These are phyloP conservation scores for Microglena sp. DNA, from an alignment of 139 green algal genomes.

Conservation along the genomic window DNA sequence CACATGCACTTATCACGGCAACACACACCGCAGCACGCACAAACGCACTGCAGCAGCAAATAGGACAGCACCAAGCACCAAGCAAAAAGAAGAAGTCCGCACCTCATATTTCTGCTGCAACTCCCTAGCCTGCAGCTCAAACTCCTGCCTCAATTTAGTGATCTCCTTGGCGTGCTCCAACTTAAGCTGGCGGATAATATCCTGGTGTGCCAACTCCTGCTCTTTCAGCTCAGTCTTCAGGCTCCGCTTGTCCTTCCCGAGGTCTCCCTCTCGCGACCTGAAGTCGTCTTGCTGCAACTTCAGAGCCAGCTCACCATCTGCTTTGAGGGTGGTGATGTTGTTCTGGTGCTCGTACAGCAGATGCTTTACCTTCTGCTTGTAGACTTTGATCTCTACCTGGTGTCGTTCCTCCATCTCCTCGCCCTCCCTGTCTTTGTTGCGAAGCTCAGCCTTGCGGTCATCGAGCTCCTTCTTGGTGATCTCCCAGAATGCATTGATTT, in stretches of 20 bases:
- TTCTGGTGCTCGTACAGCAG: constrained; percentile 89
- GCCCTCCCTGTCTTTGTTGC: constrained; percentile 79
- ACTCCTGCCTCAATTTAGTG: constrained; percentile 78
- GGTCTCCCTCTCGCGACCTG: constrained; percentile 42
- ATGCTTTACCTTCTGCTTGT: constrained; percentile 94
- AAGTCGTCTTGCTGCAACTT: constrained; percentile 68
- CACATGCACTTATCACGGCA: too few species aligned
- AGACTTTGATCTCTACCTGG: constrained; percentile 82
- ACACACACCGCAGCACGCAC: too few species aligned
- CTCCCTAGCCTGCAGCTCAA: constrained; percentile 68
- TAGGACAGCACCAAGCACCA: too few species aligned
- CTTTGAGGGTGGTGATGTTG: constrained; percentile 74
- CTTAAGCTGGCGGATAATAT: constrained; percentile 66
- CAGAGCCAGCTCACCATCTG: constrained; percentile 65
- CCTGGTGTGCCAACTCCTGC: constrained; percentile 71
- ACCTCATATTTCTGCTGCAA: constrained; percentile 70
- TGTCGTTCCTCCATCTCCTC: constrained; percentile 85
- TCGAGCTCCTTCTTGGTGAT: constrained; percentile 86
- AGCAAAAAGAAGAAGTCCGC: too few species aligned
- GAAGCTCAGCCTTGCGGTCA: constrained; percentile 63
- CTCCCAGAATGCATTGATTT: constrained; percentile 88
- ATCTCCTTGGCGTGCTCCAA: constrained; percentile 84
- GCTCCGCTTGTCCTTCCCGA: constrained; percentile 65
- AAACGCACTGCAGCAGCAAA: too few species aligned
- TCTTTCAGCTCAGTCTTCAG: constrained; percentile 74